Evolutionary conservation across 176 grass and related monocot genomes (phyloP), one percentile per base, ranked within the genome.

Genomic region (Triticum timopheevii): DNA sequence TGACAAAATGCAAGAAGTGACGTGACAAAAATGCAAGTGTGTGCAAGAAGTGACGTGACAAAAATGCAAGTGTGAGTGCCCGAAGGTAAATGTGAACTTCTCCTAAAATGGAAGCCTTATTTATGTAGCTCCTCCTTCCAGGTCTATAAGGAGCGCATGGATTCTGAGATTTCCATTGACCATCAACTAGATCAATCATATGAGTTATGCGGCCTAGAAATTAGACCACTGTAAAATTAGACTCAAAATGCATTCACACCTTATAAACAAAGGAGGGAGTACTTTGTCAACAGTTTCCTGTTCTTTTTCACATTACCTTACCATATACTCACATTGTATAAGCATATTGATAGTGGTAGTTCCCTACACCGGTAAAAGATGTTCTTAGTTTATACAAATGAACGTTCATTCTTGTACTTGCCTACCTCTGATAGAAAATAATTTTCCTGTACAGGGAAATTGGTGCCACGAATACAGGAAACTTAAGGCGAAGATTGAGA

Each of bases 401-500:
- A 73, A 3, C 15, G 50, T 13, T 15, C 28, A 36, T 25, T 24
- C 20, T 64, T 22, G 52, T 24, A 31, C 69, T 71, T n/a, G 13
- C 34, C 76, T 85, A 16, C 20, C 77, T 49, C 75, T 87, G n/a
- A 84, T 56, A 80, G 6, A 69, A 36, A 76, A 10, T 61, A 40
- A 5, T 22, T 73, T 77, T 88, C 2, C 27, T 84, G 33, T 87
- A n/a, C 83, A 95, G 93, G 88, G 88, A 30, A 93, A 95, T 73
- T 95, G 90, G 93, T 93, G 90, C 64, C 89, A 93, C 3, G 93
- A 95, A 75, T 95, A 95, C 79, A 90, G 71, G 62, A 95, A 87
- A 76, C 86, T 95, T 61, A 95, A 95, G 83, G 90, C 83, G 20
- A 95, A 85, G 86, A 86, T 95, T 49, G 93, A 95, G 61, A 88